Evolutionary conservation across 805 yeast genomes (phyloP), one percentile per base, ranked within the genome.

Genomic region (Candida odintsovae): DNA sequence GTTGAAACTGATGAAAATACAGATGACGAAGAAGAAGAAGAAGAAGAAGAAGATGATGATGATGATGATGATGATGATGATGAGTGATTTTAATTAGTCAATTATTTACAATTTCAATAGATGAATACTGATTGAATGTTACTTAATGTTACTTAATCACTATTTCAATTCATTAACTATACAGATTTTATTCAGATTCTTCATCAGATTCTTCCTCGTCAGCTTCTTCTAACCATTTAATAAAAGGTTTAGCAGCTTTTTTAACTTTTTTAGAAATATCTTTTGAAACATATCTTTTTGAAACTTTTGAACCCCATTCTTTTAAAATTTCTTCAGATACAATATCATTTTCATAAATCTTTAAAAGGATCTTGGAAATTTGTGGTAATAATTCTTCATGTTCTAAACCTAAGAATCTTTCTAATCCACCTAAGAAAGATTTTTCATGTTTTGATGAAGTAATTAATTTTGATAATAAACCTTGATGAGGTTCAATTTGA

Each of bases 171-270:
- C 36, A 33, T 18, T 16, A 33, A 16, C 18, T 33, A 33, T 33
- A 33, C 20, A 33, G 7, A 16, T 16, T 16, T 9, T 4, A 16
- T 7, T 33, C 36, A 20, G 16, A n/a, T 16, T 59, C 64, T 40
- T 61, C 67, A 41, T 64, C 69, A 41, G 70, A 79, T 54, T 82
- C 88, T 41, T 80, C 84, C 55, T 80, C 86, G 57, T 89, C 97
- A 50, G 99, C 98, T 67, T 86, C 90, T 63, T 89, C 83, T 56
- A 94, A 79, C 99, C 99, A 94, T 55, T 85, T 82, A 53, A 94
- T 72, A 71, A 94, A 94, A 26, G 98, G 96, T 70, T 90, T 90
- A 50, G 97, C 97, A 40, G 97, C 94, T 70, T 83, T 87, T 69
- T 97, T 86, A 43, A 90, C 96, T 77, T 87, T 92, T 73, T 92